Evolutionary conservation across 257 asterid species (phyloP).

Genomic region (Petunia secreta): DNA sequence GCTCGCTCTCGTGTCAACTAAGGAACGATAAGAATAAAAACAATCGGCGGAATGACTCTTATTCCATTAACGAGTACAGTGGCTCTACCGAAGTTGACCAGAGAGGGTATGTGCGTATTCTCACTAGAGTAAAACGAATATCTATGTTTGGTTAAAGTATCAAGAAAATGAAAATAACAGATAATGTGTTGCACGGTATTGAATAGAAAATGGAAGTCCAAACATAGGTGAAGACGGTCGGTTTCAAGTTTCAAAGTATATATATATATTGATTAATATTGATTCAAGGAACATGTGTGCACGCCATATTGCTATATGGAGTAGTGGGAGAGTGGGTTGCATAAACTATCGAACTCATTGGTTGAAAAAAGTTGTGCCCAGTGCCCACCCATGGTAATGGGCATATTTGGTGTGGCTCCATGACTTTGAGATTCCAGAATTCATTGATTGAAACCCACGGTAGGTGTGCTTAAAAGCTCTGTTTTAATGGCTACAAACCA

Average conservation of each 20-base stretch:
- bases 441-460: no score
- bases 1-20: neutral
- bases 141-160: neutral
- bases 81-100: no score
- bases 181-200: neutral
- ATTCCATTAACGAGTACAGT: neutral
- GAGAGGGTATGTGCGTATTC: no score
- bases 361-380: neutral
- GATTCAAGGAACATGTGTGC: slow-evolving; percentile 23
- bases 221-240: neutral
- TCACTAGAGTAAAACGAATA: no score
- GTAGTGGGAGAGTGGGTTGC: slow-evolving; percentile 8
- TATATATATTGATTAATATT: neutral
- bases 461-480: no score
- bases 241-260: neutral
- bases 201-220: neutral
- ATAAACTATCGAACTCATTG: neutral
- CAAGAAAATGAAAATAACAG: neutral
- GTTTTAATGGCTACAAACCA: no score
- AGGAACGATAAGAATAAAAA: neutral
- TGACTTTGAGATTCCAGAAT: no score
- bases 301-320: neutral
- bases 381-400: no score
- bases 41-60: neutral
- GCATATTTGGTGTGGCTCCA: no score